A percentile compares a stretch with the other conserved stretches of the same genome.
phyloP scores from a whole-genome alignment of 2,329 filamentous ascomycete genomes.

The Nothopassalora personata region DNA sequence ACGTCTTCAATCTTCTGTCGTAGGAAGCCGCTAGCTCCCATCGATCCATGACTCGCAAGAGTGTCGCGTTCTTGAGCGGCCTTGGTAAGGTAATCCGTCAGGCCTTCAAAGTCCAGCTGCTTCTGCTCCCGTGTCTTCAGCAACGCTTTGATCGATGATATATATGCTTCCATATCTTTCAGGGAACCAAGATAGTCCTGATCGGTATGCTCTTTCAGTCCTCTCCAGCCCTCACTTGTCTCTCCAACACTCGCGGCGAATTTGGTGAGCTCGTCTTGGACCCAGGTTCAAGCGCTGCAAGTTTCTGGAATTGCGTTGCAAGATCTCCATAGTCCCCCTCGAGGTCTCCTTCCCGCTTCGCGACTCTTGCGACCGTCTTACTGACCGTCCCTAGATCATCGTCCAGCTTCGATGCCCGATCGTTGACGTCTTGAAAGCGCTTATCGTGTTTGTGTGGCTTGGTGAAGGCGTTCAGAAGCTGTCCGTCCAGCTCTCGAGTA shows the following conservation, averaged over 20 bases:
- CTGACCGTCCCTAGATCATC: slow-evolving; percentile 90
- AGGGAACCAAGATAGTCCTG: slow-evolving; percentile 91
- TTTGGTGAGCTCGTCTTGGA: slow-evolving; percentile 73
- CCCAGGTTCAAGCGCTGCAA: slow-evolving; percentile 84
- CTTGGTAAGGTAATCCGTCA: slow-evolving; percentile 93
- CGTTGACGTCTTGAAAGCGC: slow-evolving; percentile 88
- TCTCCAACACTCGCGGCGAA: slow-evolving; percentile 85
- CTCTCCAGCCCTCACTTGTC: slow-evolving; percentile 69
- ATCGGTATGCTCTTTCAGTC: slow-evolving; percentile 85
- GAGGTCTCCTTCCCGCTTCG: slow-evolving; percentile 78
- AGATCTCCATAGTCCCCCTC: slow-evolving; percentile 85
- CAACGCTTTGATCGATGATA: slow-evolving; percentile 75
- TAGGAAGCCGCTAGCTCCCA: slow-evolving; percentile 79
- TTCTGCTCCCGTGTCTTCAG: slow-evolving; percentile 95
- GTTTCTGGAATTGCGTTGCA: slow-evolving; percentile 89
- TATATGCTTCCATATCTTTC: slow-evolving; percentile 94
- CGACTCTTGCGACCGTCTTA: slow-evolving; percentile 89
- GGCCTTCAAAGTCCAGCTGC: slow-evolving; percentile 92
- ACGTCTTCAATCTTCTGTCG: slow-evolving; percentile 95
- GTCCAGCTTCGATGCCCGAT: slow-evolving; percentile 87
- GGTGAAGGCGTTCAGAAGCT: slow-evolving; percentile 96
- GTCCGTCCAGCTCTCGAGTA: slow-evolving; percentile 93
- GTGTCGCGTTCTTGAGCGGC: slow-evolving; percentile 80
- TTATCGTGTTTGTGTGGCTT: slow-evolving; percentile 94
- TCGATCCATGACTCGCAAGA: slow-evolving; percentile 55